Percentiles rank a stretch among this genome's conserved stretches.
phyloP scores from a whole-genome alignment of 2,329 filamentous ascomycete species.

The Paracoccidioides lutzii region DNA sequence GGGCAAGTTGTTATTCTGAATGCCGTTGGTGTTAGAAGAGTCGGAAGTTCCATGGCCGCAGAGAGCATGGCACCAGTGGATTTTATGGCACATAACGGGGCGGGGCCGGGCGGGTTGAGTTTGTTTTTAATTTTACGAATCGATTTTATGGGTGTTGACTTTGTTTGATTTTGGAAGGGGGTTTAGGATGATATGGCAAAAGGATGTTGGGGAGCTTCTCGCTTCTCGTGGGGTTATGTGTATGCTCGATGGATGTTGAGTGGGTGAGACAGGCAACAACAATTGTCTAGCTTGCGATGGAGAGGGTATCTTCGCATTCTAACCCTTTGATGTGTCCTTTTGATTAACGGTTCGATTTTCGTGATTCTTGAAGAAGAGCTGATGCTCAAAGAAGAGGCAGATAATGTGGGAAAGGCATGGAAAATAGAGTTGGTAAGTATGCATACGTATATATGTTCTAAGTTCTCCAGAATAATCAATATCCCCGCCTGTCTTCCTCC shows the following conservation, averaged over 20 bases:
- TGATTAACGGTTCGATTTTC: too few relatives aligned
- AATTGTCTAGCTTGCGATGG: too few relatives aligned
- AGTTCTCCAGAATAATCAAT: too few relatives aligned
- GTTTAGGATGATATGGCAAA: neutral
- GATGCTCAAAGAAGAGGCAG: too few relatives aligned
- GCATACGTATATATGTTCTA: too few relatives aligned
- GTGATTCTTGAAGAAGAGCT: too few relatives aligned
- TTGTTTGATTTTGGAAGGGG: neutral
- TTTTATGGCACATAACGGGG: slow-evolving; percentile 14
- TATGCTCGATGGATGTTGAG: neutral
- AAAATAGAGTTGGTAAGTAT: too few relatives aligned
- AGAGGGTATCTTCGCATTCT: too few relatives aligned
- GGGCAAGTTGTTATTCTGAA: neutral
- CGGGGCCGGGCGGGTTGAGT: neutral
- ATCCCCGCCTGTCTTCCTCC: too few relatives aligned
- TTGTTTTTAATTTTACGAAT: neutral
- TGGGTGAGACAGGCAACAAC: neutral
- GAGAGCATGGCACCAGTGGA: slow-evolving; percentile 16
- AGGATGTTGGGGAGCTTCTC: neutral
- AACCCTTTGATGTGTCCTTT: too few relatives aligned
- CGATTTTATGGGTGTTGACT: neutral
- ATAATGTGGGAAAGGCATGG: too few relatives aligned
- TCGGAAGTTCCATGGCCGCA: slow-evolving; percentile 12
- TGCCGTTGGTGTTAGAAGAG: neutral
- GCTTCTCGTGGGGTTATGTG: neutral